Base-by-base conservation (phyloP, 2,329 filamentous ascomycete species). In the Mariannaea elegans region DNA sequence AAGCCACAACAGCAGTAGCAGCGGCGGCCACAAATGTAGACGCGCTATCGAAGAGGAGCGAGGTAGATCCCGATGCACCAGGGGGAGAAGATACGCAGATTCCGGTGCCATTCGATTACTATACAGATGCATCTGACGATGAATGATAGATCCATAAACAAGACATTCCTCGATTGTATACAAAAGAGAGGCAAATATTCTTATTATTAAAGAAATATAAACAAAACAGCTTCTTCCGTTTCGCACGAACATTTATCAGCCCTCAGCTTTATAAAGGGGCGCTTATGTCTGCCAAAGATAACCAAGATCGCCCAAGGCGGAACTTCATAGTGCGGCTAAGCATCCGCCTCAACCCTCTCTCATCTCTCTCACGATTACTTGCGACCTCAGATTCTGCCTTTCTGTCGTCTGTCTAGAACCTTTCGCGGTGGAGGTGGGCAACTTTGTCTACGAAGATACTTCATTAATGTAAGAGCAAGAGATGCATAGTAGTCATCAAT, bases 51-150 rank as follows among this genome's bases (percentile, higher is more conserved):
- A 18, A 16, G 10, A 27, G 12, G 9, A 44, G 14, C 13, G 39
- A 44, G 39, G 49, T 61, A 27, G 74, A 76, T 32, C 65, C 72
- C 13, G 73, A 75, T 61, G 41, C 23, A 1, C 59, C 62, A 2
- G 66, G 59, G 14, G 69, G 64, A n/a, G 68, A 72, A 31, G 72
- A 71, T 19, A 64, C 66, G 4, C 65, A 69, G 32, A 62, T 75
- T 13, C 76, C 75, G 0, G 60, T 56, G 1, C 55, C 67, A 6
- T 77, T 78, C 61, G 73, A 76, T 6, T 78, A 78, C 52, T 76
- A 70, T 45, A 72, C 76, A 2, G 76, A 77, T 46, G 63, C 52
- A 1, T 64, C 62, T n/a, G 61, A 70, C 14, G 61, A 63, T 23
- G 63, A 63, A 42, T 56, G 19, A 57, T 56, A 60, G 56, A 61